Evolutionary conservation across 352 stramenopile species (phyloP), one percentile per base, ranked within the genome.

Genomic region (Phytopythium kandeliae): DNA sequence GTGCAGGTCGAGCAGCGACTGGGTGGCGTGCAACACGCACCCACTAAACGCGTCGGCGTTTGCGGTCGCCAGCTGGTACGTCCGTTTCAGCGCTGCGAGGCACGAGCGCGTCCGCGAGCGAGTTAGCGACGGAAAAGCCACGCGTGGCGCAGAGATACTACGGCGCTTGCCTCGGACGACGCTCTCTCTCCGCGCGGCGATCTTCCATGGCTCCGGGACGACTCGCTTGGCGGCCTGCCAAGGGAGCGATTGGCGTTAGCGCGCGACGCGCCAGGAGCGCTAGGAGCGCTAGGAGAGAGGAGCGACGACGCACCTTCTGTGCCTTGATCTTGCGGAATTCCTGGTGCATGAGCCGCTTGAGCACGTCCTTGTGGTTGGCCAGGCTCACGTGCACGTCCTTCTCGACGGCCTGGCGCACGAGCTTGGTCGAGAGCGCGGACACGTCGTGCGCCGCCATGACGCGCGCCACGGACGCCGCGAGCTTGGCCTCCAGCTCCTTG

Each of bases 341-440:
- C 46, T 90, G 78, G 55, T 92, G 84, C 81, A 95, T 91, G 25
- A 95, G 60, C 17, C 84, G 81, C 73, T 95, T 95, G 47, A 95
- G 77, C 47, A 92, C 72, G 43, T 95, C 84, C 54, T 92, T 92
- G 71, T 95, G 84, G 69, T 83, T 91, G 55, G 74, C 78, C 33
- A 95, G 70, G 54, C 81, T 95, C 56, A 95, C 78, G 57, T 69
- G 70, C n/a, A 95, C 66, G 35, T 92, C 74, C 54, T 91, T 92
- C 60, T 95, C 84, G 44, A 95, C 81, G 28, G 75, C 69, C 63
- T 92, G 77, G 21, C 84, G 84, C 62, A 95, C 81, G 40, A 92
- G 49, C 47, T 90, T 90, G 31, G 80, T 92, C 13, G 74, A 84
- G 35, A 90, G 62, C 43, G 89, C 83, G 31, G 65, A 49, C 24